phyloP scores from a whole-genome alignment of 768 basidiomycete species.

The Mrakia gelida region DNA sequence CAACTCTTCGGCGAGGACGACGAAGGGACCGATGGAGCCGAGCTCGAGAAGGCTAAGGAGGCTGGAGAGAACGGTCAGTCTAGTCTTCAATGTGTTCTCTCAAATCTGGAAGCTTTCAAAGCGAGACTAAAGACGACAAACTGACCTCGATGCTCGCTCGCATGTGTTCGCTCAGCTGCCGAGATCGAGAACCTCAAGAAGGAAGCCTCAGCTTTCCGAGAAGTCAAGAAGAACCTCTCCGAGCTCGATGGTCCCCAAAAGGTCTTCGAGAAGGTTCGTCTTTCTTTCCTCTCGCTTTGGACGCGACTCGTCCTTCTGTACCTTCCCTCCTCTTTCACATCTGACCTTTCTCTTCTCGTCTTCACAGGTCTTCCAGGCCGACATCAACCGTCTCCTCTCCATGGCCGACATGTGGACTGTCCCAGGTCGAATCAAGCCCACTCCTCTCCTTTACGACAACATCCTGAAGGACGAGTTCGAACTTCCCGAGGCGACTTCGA shows the following conservation, averaged over 20 bases:
- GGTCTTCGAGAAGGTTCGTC: conserved; percentile 75
- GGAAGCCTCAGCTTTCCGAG: conserved; percentile 80
- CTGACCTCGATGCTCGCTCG: neutral
- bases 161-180: conserved; percentile 54
- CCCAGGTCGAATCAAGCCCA: conserved; percentile 69
- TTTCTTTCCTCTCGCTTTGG: neutral
- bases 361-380: conserved; percentile 73
- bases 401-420: conserved; percentile 97
- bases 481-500: conserved; percentile 37
- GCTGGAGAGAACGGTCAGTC: conserved; percentile 82
- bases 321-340: no score
- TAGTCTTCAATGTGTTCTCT: neutral
- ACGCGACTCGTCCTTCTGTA: neutral
- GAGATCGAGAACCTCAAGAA: conserved; percentile 86
- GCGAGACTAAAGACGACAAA: neutral
- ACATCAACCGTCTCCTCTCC: conserved; percentile 78
- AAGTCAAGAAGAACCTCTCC: conserved; percentile 68
- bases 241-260: conserved; percentile 57
- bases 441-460: conserved; percentile 71
- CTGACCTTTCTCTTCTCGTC: neutral
- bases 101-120: neutral
- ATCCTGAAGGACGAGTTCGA: conserved; percentile 65
- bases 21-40: conserved; percentile 62
- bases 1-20: conserved; percentile 90
- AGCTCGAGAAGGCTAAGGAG: conserved; percentile 86